These are phyloP conservation scores for Podila epicladia DNA, from an alignment of 192 early-diverging fungal genomes.

Conservation along the genomic window DNA sequence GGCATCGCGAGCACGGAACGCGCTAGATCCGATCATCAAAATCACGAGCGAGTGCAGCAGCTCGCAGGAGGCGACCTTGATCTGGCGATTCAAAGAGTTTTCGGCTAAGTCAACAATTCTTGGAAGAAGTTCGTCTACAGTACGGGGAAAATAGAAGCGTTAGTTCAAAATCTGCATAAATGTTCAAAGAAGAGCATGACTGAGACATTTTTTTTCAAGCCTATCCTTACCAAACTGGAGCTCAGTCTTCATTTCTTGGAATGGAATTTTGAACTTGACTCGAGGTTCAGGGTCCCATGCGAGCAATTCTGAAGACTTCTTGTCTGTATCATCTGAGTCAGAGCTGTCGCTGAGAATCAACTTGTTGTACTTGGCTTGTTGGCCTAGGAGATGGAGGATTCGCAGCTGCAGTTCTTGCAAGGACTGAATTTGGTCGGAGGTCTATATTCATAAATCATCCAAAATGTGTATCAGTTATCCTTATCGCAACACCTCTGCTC, in stretches of 20 bases:
- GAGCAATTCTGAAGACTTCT: slow-evolving; percentile 48
- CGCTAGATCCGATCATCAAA: slow-evolving; percentile 80
- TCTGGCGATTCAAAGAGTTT: slow-evolving; percentile 74
- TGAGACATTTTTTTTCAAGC: too few species aligned
- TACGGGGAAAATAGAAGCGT: background rate
- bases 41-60: slow-evolving; percentile 75
- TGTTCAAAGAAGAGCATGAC: too few species aligned
- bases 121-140: slow-evolving; percentile 78
- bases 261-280: slow-evolving; percentile 71
- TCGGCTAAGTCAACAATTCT: slow-evolving; percentile 81
- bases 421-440: slow-evolving; percentile 34
- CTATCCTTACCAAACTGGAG: slow-evolving; percentile 67
- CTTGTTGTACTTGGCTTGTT: slow-evolving; percentile 69
- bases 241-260: slow-evolving; percentile 71
- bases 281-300: slow-evolving; percentile 77
- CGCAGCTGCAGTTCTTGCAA: slow-evolving; percentile 67
- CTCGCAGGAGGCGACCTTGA: slow-evolving; percentile 81
- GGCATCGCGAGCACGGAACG: slow-evolving; percentile 57
- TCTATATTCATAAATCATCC: background rate
- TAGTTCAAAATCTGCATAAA: too few species aligned
- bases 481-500: too few species aligned
- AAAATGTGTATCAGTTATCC: too few species aligned
- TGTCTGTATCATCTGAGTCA: slow-evolving; percentile 2
- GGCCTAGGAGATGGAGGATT: slow-evolving; percentile 70
- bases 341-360: slow-evolving; percentile 29